Evolutionary conservation across 2,329 filamentous ascomycete species (phyloP), one percentile per base, ranked within the genome.

Genomic region (Tolypocladium tropicale): DNA sequence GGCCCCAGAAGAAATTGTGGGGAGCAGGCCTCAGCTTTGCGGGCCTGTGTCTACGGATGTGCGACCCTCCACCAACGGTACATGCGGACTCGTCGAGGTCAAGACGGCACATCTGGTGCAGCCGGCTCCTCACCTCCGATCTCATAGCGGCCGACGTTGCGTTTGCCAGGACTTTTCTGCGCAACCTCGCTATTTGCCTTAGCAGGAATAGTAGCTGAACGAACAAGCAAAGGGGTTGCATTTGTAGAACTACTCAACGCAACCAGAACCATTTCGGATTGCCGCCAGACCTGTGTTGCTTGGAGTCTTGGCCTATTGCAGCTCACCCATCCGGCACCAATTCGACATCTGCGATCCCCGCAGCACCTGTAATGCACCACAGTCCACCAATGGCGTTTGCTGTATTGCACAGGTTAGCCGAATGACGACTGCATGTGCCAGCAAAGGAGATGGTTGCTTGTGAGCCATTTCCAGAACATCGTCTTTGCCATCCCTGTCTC

Each of bases 381-480:
- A 39, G 34, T 39, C 34, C 51, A 21, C 12, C 51, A 41, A n/a
- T 21, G 34, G 28, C 34, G 54, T 28, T 11, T 52, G 36, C 36
- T 10, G 33, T n/a, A 18, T 23, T 10, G n/a, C 46, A 32, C 39
- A n/a, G 18, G 14, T 43, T 41, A 18, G 32, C 32, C 30, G 46
- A 11, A 53, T 36, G 23, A 14, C 43, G 43, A 48, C 23, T 28
- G 51, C 43, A 54, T 53, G 46, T 53, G 56, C 41, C 32, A 39
- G 21, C 53, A 50, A 30, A 41, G 36, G 53, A 57, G 53, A 57
- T 53, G 52, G 52, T 52, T 25, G 37, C 46, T 51, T 43, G n/a
- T 62, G 58, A 60, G 58, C 58, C 57, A 61, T 63, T 58, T 62
- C 41, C 46, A 32, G 16, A 12, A 53, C 28, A 21, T n/a, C 52